Evolutionary conservation across 352 stramenopile genomes (phyloP).

Genomic region (Aphanomyces euteiches): DNA sequence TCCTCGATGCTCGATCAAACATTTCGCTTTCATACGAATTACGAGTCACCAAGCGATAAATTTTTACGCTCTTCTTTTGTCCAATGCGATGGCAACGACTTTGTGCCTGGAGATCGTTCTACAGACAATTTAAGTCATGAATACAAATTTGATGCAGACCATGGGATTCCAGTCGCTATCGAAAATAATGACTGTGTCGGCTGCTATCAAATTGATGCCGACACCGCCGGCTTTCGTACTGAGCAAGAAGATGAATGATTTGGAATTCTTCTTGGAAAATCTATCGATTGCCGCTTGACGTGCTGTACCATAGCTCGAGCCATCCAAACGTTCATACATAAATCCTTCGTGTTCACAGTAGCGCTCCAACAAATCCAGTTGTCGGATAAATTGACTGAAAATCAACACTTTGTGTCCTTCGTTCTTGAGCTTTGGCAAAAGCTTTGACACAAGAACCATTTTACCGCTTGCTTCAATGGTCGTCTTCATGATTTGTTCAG

Average conservation of each 20-base stretch:
- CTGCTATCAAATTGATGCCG: slow-evolving; percentile 97
- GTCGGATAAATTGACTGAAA: slow-evolving; percentile 93
- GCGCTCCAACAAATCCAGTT: slow-evolving; percentile 92
- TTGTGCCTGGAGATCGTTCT: slow-evolving; percentile 83
- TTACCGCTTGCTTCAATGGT: slow-evolving; percentile 82
- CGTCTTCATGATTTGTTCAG: slow-evolving; percentile 69
- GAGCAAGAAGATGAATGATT: slow-evolving; percentile 98
- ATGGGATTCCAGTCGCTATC: slow-evolving; percentile 99
- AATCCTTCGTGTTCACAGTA: slow-evolving; percentile 90
- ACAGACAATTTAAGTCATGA: neutral
- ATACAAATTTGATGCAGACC: slow-evolving; percentile 50
- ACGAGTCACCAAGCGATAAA: slow-evolving; percentile 96
- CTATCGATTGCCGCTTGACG: slow-evolving; percentile 94
- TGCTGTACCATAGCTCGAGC: slow-evolving; percentile 81
- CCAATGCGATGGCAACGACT: slow-evolving; percentile 97
- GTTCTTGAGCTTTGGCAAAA: slow-evolving; percentile 86
- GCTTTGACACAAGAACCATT: slow-evolving; percentile 87
- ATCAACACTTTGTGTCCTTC: slow-evolving; percentile 94
- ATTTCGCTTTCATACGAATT: slow-evolving; percentile 99
- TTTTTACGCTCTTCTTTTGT: slow-evolving; percentile 97
- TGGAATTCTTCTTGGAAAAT: slow-evolving; percentile 92
- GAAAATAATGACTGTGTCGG: slow-evolving; percentile 99
- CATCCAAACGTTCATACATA: slow-evolving; percentile 87
- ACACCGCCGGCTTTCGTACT: slow-evolving; percentile 97
- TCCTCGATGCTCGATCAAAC: slow-evolving; percentile 97